These are phyloP conservation scores for Phaeosphaeria sp. DNA, from an alignment of 2,329 filamentous ascomycete species.

Conservation along the genomic window DNA sequence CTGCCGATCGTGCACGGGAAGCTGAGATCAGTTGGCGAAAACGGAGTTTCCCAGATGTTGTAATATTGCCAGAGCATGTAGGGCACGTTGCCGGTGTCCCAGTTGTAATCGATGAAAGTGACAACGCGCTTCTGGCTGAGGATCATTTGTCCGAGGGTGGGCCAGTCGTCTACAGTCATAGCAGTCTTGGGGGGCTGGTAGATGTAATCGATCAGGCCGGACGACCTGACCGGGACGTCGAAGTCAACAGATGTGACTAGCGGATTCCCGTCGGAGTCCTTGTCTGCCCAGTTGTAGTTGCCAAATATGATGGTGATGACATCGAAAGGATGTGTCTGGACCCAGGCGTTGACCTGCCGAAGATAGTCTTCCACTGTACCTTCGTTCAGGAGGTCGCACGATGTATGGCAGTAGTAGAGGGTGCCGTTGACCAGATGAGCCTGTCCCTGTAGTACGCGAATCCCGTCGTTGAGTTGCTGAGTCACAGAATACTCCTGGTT, in stretches of 20 bases:
- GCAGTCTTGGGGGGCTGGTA: constrained; percentile 79
- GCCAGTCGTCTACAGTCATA: constrained; percentile 82
- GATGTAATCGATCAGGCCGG: constrained; percentile 75
- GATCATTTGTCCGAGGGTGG: constrained; percentile 72
- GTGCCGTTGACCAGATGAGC: constrained; percentile 65
- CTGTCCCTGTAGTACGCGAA: constrained; percentile 64
- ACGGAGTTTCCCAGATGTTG: constrained; percentile 92
- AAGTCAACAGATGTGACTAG: constrained; percentile 71
- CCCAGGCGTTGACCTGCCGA: constrained; percentile 73
- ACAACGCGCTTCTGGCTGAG: constrained; percentile 46
- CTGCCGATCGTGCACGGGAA: constrained; percentile 85
- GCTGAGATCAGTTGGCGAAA: constrained; percentile 70
- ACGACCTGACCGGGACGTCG: constrained; percentile 71
- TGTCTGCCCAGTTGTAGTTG: constrained; percentile 65
- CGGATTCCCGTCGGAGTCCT: constrained; percentile 33
- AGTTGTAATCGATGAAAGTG: constrained; percentile 56
- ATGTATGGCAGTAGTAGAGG: constrained; percentile 84
- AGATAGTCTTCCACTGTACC: constrained; percentile 82
- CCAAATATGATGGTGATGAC: constrained; percentile 88
- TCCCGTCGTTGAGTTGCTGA: constrained; percentile 49
- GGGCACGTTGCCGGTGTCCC: constrained; percentile 78
- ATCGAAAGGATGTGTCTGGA: constrained; percentile 80
- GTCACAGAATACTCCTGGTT: constrained; percentile 49
- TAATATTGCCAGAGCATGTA: constrained; percentile 90
- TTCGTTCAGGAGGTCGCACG: constrained; percentile 82